Evolutionary conservation across 352 stramenopile species (phyloP), one percentile per base, ranked within the genome.

Genomic region (Pythium sp.): DNA sequence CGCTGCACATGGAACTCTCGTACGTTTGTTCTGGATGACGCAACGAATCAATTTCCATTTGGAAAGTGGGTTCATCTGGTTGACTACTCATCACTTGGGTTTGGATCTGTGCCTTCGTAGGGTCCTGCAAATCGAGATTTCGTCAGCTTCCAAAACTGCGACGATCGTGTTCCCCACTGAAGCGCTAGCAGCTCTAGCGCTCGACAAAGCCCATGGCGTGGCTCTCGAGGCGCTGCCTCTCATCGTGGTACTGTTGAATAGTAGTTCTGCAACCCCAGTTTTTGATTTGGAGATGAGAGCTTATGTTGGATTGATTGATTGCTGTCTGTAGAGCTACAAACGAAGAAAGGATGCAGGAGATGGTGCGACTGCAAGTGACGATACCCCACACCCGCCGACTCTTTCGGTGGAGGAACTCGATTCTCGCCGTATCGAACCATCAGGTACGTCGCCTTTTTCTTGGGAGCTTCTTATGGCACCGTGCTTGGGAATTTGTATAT

Each of bases 121-220:
- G 8, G 22, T 36, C 3, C 24, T 80, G 22, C 22, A 56, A 18
- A 72, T 80, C n/a, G 56, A 64, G 5, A 4, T 70, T 12, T 18
- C 58, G 1, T 7, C 28, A 15, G 36, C 62, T 3, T 43, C 15
- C 34, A 28, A 49, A 15, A 58, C 32, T 7, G 73, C 74, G 9
- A 61, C 38, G 3, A 51, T 83, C 5, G 41, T n/a, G 49, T 81
- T 73, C 15, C 73, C 80, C 1, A 68, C 73, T 9, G 56, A 75
- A 65, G 73, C 56, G 12, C 5, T 78, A 1, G 83, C 85, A 43
- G 58, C 68, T 58, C 67, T 70, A 59, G 81, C 83, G 51, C 70
- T 91, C 26, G 58, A 76, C 30, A 62, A 75, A 26, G 32, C 89
- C 6, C 76, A 91, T 58, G 83, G 85, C 0, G 58, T 93, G n/a